Evolutionary conservation across 192 early-diverging fungal species (phyloP).

Genomic region (Podila horticola): DNA sequence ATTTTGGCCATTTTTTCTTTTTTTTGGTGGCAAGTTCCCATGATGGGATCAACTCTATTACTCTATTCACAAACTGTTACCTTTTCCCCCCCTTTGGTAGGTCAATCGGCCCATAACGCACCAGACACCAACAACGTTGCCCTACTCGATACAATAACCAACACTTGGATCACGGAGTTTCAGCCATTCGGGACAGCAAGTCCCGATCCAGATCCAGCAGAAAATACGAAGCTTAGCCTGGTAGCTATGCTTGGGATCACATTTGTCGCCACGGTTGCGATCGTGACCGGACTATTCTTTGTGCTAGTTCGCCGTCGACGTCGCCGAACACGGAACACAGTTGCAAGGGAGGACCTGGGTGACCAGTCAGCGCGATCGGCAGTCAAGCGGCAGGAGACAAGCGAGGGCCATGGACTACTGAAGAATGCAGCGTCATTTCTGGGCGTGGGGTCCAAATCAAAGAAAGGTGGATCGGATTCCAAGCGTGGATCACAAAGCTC

Average conservation of each 20-base stretch:
- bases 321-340: constrained; percentile 27
- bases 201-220: neutral
- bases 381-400: constrained; percentile 7
- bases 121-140: constrained; percentile 13
- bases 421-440: neutral
- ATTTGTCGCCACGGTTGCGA: constrained; percentile 19
- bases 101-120: constrained; percentile 3
- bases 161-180: constrained; percentile 31
- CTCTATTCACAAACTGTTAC: neutral
- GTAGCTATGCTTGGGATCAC: constrained; percentile 43
- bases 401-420: constrained; percentile 7
- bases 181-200: constrained; percentile 9
- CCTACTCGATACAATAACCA: constrained; percentile 24
- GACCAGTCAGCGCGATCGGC: constrained; percentile 35
- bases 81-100: constrained; percentile 5
- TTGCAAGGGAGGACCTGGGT: constrained; percentile 32
- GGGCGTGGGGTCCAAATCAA: neutral
- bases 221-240: neutral
- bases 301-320: constrained; percentile 32
- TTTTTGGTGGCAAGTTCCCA: too few species aligned
- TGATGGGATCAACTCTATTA: too few species aligned
- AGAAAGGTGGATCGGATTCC: neutral
- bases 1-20: neutral
- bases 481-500: constrained; percentile 39
- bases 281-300: constrained; percentile 33